Evolutionary conservation across 495 filamentous ascomycete genomes (phyloP), one percentile per base, ranked within the genome.

Genomic region (Podospora didyma): DNA sequence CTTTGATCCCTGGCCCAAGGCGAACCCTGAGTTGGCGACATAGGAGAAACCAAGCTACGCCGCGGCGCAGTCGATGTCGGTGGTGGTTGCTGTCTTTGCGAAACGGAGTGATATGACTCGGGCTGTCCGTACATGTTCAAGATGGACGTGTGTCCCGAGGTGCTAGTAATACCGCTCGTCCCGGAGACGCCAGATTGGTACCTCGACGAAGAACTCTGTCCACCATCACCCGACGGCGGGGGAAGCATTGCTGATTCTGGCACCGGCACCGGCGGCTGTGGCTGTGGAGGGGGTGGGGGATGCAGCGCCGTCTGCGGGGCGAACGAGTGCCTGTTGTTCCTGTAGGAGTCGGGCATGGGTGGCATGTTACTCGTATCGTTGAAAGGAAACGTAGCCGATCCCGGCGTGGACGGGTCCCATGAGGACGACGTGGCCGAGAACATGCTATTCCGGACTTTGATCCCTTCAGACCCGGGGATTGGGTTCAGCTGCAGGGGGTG

Each of bases 401-500:
- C 3, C 5, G 26, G 22, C 21, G 19, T 12, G 3, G 31, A 10
- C 16, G 39, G 12, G 39, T 19, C 14, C 14, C n/a, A 6, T 7
- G 28, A 4, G n/a, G 48, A 3, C 28, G 26, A 19, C 20, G 12
- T 22, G 21, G 45, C 42, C 42, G 58, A 56, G 16, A 41, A 35
- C 12, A 49, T 50, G 58, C 58, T 60, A 12, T 48, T 42, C 28
- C 48, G 39, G 22, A n/a, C 6, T 17, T 5, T 16, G 39, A 16
- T 14, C 4, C 39, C n/a, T 7, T 16, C n/a, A 14, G 4, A 4
- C 12, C 39, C 39, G 11, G 47, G 57, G 37, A 60, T 7, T 1
- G 62, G 62, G 42, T 65, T 65, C 19, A 65, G 46, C 20, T 51
- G 51, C 9, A 65, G 52, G 49, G 62, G 62, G 16, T 65, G 62